Evolutionary conservation across 495 filamentous ascomycete genomes (phyloP), one percentile per base, ranked within the genome.

Genomic region (Choiromyces venosus): DNA sequence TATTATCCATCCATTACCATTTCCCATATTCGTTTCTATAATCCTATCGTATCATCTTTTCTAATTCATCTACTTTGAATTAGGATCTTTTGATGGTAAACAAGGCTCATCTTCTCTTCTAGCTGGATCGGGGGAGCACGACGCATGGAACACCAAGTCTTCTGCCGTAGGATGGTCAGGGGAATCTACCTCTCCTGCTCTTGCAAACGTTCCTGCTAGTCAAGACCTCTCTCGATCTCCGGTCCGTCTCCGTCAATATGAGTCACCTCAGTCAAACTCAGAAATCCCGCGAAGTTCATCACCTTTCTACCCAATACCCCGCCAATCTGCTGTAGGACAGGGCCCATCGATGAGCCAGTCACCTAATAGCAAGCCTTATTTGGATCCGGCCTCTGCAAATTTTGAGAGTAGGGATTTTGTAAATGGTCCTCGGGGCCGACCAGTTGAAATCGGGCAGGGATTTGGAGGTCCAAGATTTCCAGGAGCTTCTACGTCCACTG

Each of bases 401-500:
- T 82, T 82, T 74, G 79, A 80, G 71, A 74, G 68, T n/a, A 71
- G 80, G 69, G 78, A 80, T 65, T 80, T 80, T 33, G 74, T 77
- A 65, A 74, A 67, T 68, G 67, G 70, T 25, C 74, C 69, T 37
- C 75, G 78, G 52, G 78, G 78, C 35, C 74, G 78, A 52, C 74
- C 78, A 37, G 66, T 72, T 38, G 78, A 80, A 38, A 80, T 80
- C 52, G 72, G 79, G 21, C 79, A 80, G 65, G 36, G 52, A 21
- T 80, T 80, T 77, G 78, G 78, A 25, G 29, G 52, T 9, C 46
- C 65, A 36, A 61, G 72, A 38, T 74, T 74, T 36, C 39, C n/a
- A 29, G 52, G n/a, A 29, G n/a, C 68, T 38, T 39, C 64, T n/a
- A 35, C 39, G 29, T 33, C 67, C 21, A 73, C 42, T 65, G 65